Percentiles rank a stretch among this genome's conserved stretches.
These are phyloP conservation scores for Tylopilus sp. DNA, from an alignment of 1,284 basidiomycete species.

Conservation along the genomic window DNA sequence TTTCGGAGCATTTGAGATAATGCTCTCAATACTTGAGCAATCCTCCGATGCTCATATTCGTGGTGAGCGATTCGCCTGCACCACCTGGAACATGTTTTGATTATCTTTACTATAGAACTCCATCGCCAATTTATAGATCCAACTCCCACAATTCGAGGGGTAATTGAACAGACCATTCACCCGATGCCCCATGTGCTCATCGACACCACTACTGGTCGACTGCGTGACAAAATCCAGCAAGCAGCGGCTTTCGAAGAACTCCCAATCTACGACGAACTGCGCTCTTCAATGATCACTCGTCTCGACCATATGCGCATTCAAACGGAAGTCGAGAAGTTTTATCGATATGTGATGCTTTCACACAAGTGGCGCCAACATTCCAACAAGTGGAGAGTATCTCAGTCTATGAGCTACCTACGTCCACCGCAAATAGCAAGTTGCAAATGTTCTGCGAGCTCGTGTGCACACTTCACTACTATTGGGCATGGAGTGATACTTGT, in stretches of 20 bases:
- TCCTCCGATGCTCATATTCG: background rate
- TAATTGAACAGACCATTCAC: background rate
- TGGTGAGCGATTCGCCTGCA: background rate
- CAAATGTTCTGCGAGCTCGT: background rate
- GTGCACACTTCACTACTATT: background rate
- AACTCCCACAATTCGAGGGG: background rate
- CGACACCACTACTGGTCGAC: background rate
- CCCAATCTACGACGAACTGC: background rate
- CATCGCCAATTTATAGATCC: background rate
- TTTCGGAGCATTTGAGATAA: background rate
- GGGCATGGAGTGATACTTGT: slow-evolving; percentile 8
- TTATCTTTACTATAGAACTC: background rate
- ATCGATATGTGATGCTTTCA: slow-evolving; percentile 20
- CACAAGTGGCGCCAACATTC: slow-evolving; percentile 17
- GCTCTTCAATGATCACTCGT: slow-evolving; percentile 14
- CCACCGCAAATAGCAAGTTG: background rate
- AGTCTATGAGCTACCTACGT: background rate
- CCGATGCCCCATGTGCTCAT: slow-evolving; percentile 5
- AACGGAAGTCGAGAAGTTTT: slow-evolving; percentile 7
- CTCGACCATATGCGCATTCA: slow-evolving; percentile 4
- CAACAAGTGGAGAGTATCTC: slow-evolving; percentile 3
- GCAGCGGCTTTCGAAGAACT: background rate
- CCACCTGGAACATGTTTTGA: background rate
- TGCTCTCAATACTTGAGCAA: background rate
- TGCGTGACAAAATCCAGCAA: background rate